Base-by-base conservation (phyloP, 805 yeast genomes). In the Hanseniaspora meyeri region DNA sequence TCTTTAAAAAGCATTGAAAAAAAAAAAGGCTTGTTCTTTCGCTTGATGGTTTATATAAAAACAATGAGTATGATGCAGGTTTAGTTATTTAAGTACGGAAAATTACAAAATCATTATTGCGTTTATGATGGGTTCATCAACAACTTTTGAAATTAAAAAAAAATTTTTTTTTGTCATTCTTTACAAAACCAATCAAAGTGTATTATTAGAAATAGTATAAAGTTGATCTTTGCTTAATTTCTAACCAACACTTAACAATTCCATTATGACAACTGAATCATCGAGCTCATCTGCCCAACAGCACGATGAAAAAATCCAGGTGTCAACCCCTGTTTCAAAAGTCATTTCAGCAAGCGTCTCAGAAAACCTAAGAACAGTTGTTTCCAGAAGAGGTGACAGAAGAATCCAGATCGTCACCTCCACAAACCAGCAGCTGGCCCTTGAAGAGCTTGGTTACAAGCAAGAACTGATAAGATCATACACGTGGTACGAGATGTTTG, bases 391-490 rank as follows among this genome's bases (percentile, higher is more conserved):
- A 39, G 63, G 63, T 7, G 61, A 60, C 27, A 62, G 61, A 34
- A 60, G 60, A 49, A 58, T 61, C 42, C 60, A 57, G 38, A 54
- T 61, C 32, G 63, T 59, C 39, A 60, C 61, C 20, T 53, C 55
- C 12, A 52, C 59, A 32, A 62, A 61, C 56, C 59, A 61, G 52
- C 64, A 54, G 43, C 11, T 56, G 4, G 60, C 60, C 31, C 49
- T 62, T 45, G 64, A 61, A 29, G 62, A 61, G 60, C 76, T 83
- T 55, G 89, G 89, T 10, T 83, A 83, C 67, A 80, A 80, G 65
- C 83, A 81, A 64, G 88, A 83, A 63, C 71, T 83, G 52, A 74
- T 72, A 50, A 75, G 89, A 66, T 74, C 74, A 42, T 82, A 79
- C 63, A 74, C 82, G 3, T 76, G 82, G 9, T 59, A 79, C 37